Conservation (phyloP, 176 grass and related monocot species). For the Ensete glaucum region DNA sequence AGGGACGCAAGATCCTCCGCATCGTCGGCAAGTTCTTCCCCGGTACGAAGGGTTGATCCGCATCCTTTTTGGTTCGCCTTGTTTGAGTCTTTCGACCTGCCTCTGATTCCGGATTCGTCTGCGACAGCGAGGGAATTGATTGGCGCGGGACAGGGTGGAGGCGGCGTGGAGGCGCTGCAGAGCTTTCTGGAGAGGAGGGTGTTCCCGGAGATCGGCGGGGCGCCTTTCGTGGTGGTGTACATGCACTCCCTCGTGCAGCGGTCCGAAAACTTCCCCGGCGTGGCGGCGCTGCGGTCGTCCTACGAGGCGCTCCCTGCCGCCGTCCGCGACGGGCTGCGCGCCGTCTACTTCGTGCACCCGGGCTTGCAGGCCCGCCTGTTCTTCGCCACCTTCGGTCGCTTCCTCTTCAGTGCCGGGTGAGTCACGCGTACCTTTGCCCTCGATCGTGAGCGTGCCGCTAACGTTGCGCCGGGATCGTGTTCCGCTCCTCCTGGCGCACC, state of each 20-base stretch:
- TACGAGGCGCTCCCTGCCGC: constrained; percentile 44
- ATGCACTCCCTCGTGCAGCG: constrained; percentile 61
- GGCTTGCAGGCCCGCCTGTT: constrained; percentile 79
- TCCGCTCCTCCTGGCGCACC: background rate
- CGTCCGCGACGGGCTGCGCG: constrained; percentile 36
- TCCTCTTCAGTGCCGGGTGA: constrained; percentile 74
- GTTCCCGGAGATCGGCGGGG: constrained; percentile 37
- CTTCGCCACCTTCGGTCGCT: constrained; percentile 66
- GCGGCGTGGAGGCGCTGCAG: constrained; percentile 37
- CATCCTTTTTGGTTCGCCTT: background rate
- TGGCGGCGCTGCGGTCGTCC: constrained; percentile 44
- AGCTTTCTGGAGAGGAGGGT: constrained; percentile 30
- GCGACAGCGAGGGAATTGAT: constrained; percentile 47
- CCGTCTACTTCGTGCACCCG: constrained; percentile 87
- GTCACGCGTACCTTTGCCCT: background rate
- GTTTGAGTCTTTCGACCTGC: background rate
- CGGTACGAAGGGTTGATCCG: constrained; percentile 21
- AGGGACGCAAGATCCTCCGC: constrained; percentile 48
- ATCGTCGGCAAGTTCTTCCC: constrained; percentile 83
- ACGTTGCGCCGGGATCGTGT: background rate
- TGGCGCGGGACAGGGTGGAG: constrained; percentile 12
- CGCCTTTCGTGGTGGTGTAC: constrained; percentile 63
- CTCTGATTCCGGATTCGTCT: background rate
- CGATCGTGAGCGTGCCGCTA: too few relatives aligned
- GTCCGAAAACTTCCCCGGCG: constrained; percentile 56